These are phyloP conservation scores for Rhizopogon vinicolor DNA, from an alignment of 768 basidiomycete genomes.

Conservation along the genomic window DNA sequence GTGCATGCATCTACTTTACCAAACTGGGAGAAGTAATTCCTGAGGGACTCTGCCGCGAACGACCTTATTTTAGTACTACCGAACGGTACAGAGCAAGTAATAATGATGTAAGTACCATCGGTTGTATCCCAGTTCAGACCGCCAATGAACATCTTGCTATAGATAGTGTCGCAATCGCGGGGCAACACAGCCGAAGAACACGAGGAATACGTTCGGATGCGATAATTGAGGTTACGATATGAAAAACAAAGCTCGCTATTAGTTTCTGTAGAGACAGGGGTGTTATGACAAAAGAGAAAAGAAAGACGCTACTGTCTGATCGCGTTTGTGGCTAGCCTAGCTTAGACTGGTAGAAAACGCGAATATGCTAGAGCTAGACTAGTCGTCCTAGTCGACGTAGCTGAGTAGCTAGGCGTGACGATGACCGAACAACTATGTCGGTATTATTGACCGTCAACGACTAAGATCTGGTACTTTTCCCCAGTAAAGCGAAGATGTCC, in stretches of 20 bases:
- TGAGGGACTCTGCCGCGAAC: conserved; percentile 56
- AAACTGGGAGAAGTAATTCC: conserved; percentile 92
- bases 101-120: conserved; percentile 72
- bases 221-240: conserved; percentile 18
- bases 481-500: conserved; percentile 13
- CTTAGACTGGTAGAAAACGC: conserved; percentile 69
- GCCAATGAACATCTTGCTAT: conserved; percentile 99
- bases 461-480: conserved; percentile 22
- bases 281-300: conserved; percentile 55
- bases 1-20: conserved; percentile 97
- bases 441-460: conserved; percentile 21
- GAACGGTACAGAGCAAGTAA: conserved; percentile 29
- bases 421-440: conserved; percentile 39
- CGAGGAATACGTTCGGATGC: conserved; percentile 21
- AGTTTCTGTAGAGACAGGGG: conserved; percentile 73
- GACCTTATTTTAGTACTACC: conserved; percentile 40
- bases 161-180: conserved; percentile 28
- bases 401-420: conserved; percentile 41
- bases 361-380: conserved; percentile 74
- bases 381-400: conserved; percentile 56
- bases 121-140: conserved; percentile 99
- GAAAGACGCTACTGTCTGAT: conserved; percentile 73
- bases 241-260: conserved; percentile 64
- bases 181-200: conserved; percentile 16
- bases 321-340: conserved; percentile 58